Conservation (phyloP, 768 basidiomycete species). For the Tulasnella sp. region DNA sequence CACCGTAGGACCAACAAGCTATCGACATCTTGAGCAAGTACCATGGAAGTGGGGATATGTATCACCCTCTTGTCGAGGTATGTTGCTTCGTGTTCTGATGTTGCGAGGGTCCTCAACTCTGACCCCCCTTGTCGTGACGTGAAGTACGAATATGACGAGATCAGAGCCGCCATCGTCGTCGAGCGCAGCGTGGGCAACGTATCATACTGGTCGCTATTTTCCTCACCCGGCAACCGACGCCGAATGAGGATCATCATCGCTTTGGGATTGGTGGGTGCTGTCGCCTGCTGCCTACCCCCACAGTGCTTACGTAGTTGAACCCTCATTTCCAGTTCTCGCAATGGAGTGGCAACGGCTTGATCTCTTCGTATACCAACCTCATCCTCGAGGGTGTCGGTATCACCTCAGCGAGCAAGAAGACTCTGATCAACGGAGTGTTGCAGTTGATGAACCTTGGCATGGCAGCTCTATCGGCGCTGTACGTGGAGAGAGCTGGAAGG, state of each 20-base stretch:
- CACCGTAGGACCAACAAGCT: conserved; percentile 50
- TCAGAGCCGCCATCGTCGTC: conserved; percentile 59
- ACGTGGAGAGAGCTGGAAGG: conserved; percentile 65
- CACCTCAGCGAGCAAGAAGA: conserved; percentile 50
- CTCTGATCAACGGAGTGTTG: conserved; percentile 59
- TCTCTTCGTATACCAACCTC: conserved; percentile 51
- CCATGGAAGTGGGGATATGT: conserved; percentile 61
- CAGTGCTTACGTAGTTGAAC: background rate
- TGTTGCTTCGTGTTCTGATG: conserved; percentile 33
- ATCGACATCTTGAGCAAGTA: conserved; percentile 60
- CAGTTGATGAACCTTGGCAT: conserved; percentile 65
- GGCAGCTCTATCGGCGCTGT: conserved; percentile 54
- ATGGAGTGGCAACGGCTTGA: conserved; percentile 77
- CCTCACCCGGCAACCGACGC: conserved; percentile 62
- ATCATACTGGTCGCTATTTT: conserved; percentile 52
- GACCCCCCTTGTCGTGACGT: background rate
- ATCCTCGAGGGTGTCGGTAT: conserved; percentile 52
- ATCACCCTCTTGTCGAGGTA: conserved; percentile 57
- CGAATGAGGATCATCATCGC: conserved; percentile 62
- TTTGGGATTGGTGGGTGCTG: background rate
- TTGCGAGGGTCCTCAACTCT: background rate
- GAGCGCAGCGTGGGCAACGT: conserved; percentile 54
- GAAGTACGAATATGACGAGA: conserved; percentile 42
- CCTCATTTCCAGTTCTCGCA: conserved; percentile 51
- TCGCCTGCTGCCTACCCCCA: no score